Evolutionary conservation across 345 rosid species (phyloP).

Genomic region (Aurinia saxatilis): DNA sequence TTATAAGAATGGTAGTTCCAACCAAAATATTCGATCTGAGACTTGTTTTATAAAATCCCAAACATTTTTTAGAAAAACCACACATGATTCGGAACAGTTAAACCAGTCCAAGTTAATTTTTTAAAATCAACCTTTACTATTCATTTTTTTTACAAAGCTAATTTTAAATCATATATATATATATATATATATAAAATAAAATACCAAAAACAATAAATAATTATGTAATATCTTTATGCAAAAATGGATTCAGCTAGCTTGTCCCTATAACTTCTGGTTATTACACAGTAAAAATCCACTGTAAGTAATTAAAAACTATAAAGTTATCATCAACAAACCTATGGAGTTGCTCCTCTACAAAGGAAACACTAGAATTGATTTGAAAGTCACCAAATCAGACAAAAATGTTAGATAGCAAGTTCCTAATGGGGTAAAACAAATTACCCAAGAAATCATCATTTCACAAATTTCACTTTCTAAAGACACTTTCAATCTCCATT

Average conservation of each 20-base stretch:
- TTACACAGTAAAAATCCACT: conserved; percentile 14
- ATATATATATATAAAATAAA: too few species aligned
- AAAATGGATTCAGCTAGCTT: conserved; percentile 35
- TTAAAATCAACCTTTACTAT: neutral
- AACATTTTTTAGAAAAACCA: too few species aligned
- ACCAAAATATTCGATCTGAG: too few species aligned
- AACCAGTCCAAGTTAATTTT: too few species aligned
- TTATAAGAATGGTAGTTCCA: too few species aligned
- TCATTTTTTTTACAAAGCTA: neutral
- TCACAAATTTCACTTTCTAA: neutral
- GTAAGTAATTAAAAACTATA: neutral
- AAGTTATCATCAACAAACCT: neutral
- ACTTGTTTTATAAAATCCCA: too few species aligned
- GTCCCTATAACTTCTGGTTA: conserved; percentile 46
- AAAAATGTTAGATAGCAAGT: conserved; percentile 10
- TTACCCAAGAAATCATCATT: conserved; percentile 29
- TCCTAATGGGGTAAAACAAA: neutral
- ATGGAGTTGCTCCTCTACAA: conserved; percentile 42
- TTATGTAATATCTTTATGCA: conserved; percentile 10
- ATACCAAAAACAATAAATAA: neutral
- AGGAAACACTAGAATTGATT: conserved; percentile 47
- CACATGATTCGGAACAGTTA: too few species aligned
- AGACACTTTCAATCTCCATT: neutral
- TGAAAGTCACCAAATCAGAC: conserved; percentile 13
- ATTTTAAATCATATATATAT: too few species aligned